Conservation (phyloP, 257 asterid species). For the Salvia hispanica region DNA sequence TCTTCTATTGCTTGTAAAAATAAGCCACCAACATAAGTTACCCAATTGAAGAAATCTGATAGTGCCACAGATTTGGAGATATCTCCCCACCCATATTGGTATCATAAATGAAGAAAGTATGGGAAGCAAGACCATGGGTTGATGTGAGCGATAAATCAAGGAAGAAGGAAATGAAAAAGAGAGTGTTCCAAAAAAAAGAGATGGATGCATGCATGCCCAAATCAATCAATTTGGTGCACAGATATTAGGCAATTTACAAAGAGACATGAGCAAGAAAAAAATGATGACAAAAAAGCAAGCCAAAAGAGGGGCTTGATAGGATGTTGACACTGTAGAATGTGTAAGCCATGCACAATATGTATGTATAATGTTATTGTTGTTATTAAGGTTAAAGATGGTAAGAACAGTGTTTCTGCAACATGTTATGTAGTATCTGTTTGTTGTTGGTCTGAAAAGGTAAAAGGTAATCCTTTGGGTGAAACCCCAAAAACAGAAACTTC, state of each 20-base stretch:
- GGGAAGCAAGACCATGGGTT: slow-evolving; percentile 33
- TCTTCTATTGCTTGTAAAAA: background rate
- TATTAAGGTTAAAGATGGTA: slow-evolving; percentile 45
- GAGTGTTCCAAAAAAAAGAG: slow-evolving; percentile 15
- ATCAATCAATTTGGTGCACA: slow-evolving; percentile 39
- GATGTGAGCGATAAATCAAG: slow-evolving; percentile 36
- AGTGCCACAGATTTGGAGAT: slow-evolving; percentile 38
- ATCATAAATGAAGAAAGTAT: slow-evolving; percentile 39
- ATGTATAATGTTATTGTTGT: slow-evolving; percentile 11
- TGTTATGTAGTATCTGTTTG: slow-evolving; percentile 58
- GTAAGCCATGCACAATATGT: background rate
- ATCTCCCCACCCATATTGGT: slow-evolving; percentile 37
- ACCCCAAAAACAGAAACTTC: slow-evolving; percentile 90
- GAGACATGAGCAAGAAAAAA: slow-evolving; percentile 20
- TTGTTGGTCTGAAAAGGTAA: slow-evolving; percentile 67
- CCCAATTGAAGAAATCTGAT: slow-evolving; percentile 36
- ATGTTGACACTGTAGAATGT: slow-evolving; percentile 55
- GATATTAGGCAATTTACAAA: slow-evolving; percentile 12
- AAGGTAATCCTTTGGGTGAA: slow-evolving; percentile 83
- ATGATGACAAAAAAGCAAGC: slow-evolving; percentile 23
- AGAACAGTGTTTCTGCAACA: slow-evolving; percentile 48
- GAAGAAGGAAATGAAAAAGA: slow-evolving; percentile 32
- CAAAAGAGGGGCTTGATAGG: slow-evolving; percentile 46
- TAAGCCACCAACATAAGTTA: slow-evolving; percentile 24
- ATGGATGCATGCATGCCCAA: slow-evolving; percentile 51